Conservation (phyloP, 1,284 basidiomycete species). For the Microbotryum saponariae region DNA sequence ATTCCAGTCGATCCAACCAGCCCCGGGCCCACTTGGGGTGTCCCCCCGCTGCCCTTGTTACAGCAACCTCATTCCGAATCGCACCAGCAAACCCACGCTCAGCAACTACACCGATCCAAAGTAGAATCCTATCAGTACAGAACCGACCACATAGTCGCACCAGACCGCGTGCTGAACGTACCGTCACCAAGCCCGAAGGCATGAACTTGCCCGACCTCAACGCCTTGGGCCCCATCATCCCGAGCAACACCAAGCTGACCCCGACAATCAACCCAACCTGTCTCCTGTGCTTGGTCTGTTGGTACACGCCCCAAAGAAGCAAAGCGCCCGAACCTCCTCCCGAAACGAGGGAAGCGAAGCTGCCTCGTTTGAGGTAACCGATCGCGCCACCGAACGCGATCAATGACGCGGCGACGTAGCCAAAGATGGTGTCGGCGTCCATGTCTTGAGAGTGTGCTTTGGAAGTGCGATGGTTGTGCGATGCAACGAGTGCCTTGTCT, state of each 20-base stretch:
- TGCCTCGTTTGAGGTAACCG: conserved; percentile 17
- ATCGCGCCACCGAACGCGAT: conserved; percentile 19
- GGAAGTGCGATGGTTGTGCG: background rate
- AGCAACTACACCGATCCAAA: conserved; percentile 2
- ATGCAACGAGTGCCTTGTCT: background rate
- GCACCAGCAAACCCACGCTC: conserved; percentile 1
- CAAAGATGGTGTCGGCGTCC: background rate
- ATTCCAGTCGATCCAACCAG: too few relatives aligned
- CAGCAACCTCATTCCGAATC: conserved; percentile 9
- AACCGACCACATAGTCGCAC: background rate
- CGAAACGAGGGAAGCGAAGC: conserved; percentile 17
- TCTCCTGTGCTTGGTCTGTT: background rate
- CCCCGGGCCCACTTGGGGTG: too few relatives aligned
- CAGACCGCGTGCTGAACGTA: background rate
- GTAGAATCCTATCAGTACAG: background rate
- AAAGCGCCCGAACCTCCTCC: conserved; percentile 11
- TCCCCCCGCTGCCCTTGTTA: background rate
- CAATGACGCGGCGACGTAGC: conserved; percentile 10
- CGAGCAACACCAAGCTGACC: conserved; percentile 7
- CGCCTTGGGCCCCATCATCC: conserved; percentile 21
- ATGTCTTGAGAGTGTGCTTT: background rate
- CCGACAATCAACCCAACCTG: conserved; percentile 10
- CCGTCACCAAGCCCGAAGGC: conserved; percentile 25
- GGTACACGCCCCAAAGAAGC: conserved; percentile 11
- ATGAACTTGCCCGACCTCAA: conserved; percentile 15